Evolutionary conservation across 495 filamentous ascomycete species (phyloP).

Genomic region (Neurospora africana): DNA sequence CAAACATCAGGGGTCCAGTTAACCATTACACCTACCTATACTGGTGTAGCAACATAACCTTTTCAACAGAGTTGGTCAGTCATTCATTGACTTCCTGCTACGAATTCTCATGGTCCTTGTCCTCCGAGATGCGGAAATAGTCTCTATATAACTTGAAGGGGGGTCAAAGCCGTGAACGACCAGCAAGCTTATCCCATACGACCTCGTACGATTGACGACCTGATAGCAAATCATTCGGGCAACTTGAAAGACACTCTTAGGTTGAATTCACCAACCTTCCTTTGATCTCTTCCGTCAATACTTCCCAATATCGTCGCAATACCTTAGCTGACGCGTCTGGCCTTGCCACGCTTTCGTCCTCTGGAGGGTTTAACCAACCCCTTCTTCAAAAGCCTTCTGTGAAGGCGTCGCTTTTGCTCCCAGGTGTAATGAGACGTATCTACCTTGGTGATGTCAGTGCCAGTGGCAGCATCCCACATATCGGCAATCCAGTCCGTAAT

Average conservation of each 20-base stretch:
- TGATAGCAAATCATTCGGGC: not conserved
- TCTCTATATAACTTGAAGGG: not conserved
- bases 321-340: slow-evolving; percentile 1
- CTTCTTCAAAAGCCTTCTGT: slow-evolving; percentile 31
- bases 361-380: slow-evolving; percentile 22
- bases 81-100: not conserved
- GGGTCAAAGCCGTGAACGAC: not conserved
- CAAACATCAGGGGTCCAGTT: not conserved
- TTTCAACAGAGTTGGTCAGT: not conserved
- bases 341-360: slow-evolving; percentile 22
- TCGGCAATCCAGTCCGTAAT: slow-evolving; percentile 32
- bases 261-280: not conserved
- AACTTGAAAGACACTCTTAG: not conserved
- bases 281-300: not conserved
- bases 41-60: not conserved
- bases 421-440: slow-evolving; percentile 21
- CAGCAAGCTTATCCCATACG: not conserved
- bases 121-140: not conserved
- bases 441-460: slow-evolving; percentile 26
- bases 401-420: slow-evolving; percentile 25
- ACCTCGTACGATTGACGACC: not conserved
- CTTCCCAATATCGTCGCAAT: not conserved
- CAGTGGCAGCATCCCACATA: slow-evolving; percentile 27
- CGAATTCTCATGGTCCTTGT: not conserved
- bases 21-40: not conserved